Evolutionary conservation across 768 basidiomycete genomes (phyloP).

Genomic region (Hirschioporus abietinus): DNA sequence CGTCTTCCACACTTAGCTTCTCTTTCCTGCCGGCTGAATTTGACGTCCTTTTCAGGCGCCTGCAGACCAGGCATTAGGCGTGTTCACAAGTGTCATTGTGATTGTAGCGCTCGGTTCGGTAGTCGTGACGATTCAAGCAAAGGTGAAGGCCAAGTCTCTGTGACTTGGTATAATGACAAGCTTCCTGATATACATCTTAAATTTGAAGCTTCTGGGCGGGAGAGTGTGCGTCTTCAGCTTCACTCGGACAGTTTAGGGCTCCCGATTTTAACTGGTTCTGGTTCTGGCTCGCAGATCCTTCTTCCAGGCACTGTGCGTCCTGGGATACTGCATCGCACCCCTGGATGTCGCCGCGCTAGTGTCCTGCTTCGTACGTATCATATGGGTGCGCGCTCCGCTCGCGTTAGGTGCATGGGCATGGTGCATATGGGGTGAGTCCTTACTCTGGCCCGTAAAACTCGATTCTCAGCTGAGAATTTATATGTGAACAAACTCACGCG

Average conservation of each 20-base stretch:
- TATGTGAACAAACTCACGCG: conserved; percentile 1
- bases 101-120: conserved; percentile 89
- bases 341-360: conserved; percentile 87
- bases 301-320: conserved; percentile 92
- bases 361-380: conserved; percentile 75
- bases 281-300: conserved; percentile 56
- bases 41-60: conserved; percentile 62
- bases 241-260: conserved; percentile 2
- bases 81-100: conserved; percentile 93
- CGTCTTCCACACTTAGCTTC: conserved; percentile 1
- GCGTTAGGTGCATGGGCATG: conserved; percentile 88
- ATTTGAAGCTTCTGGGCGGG: conserved; percentile 63
- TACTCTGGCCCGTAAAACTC: conserved; percentile 1
- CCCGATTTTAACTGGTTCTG: not conserved
- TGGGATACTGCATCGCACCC: conserved; percentile 95
- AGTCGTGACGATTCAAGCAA: conserved; percentile 92
- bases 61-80: conserved; percentile 70
- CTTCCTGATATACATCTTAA: conserved; percentile 6
- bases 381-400: conserved; percentile 85
- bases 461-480: not conserved
- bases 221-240: conserved; percentile 54
- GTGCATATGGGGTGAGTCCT: conserved; percentile 90
- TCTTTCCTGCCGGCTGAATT: not conserved
- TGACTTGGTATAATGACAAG: no score
- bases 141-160: conserved; percentile 39